Conservation (phyloP, 352 stramenopile genomes). For the Phytopythium helicoides region DNA sequence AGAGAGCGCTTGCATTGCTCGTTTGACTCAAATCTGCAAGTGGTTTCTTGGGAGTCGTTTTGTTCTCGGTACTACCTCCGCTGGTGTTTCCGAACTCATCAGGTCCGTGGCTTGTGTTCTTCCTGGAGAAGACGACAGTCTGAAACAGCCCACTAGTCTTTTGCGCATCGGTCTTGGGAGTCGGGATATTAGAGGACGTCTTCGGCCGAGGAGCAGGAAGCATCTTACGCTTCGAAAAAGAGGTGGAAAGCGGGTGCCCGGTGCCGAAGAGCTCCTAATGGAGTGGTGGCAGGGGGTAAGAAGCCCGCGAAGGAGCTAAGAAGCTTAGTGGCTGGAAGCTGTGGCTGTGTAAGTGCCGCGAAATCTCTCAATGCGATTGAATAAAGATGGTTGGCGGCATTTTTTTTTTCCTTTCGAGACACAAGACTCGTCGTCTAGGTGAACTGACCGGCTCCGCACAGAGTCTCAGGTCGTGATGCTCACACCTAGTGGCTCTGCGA, state of each 20-base stretch:
- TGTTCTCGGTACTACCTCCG: conserved; percentile 7
- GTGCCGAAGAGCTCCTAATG: not conserved
- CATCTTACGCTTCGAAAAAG: not conserved
- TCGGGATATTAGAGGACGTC: conserved; percentile 10
- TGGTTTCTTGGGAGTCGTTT: conserved; percentile 32
- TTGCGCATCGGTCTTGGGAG: conserved; percentile 21
- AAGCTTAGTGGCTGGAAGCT: not conserved
- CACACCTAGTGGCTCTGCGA: no score
- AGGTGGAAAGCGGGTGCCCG: not conserved
- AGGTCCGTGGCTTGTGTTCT: conserved; percentile 47
- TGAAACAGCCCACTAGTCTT: conserved; percentile 47
- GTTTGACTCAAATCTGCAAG: conserved; percentile 29
- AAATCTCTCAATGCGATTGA: conserved; percentile 9
- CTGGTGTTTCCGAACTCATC: conserved; percentile 17
- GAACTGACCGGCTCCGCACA: not conserved
- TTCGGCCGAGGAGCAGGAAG: not conserved
- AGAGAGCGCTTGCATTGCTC: conserved; percentile 36
- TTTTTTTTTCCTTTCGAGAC: not conserved
- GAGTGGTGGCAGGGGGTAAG: not conserved
- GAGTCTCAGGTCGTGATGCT: no score
- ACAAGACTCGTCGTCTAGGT: not conserved
- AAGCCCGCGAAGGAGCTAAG: not conserved
- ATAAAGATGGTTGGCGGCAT: not conserved
- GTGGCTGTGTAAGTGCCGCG: not conserved
- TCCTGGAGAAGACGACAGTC: conserved; percentile 65